Percentiles rank a stretch among this genome's conserved stretches.
These are phyloP conservation scores for Macrophomina tecta DNA, from an alignment of 2,329 filamentous ascomycete species.

Conservation along the genomic window DNA sequence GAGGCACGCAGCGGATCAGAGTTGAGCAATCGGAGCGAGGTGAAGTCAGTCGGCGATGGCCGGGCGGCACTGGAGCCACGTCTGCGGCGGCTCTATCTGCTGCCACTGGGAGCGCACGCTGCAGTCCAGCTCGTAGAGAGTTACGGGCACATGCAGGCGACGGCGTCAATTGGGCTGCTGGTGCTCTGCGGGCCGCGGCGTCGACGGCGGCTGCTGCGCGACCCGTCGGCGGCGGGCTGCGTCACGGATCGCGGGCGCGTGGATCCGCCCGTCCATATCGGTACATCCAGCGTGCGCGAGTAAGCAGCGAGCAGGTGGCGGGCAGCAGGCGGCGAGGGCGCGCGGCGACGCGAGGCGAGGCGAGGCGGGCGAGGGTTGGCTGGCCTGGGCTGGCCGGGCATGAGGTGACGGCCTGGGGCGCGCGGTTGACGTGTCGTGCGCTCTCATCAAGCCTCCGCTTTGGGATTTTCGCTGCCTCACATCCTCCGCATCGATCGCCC, in stretches of 20 bases:
- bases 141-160: conserved; percentile 16
- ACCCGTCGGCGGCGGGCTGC: background rate
- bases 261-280: too few species aligned
- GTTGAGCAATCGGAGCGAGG: conserved; percentile 16
- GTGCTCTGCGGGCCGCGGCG: background rate
- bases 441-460: background rate
- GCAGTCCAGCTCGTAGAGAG: conserved; percentile 11
- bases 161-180: conserved; percentile 7
- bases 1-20: background rate
- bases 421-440: conserved; percentile 11
- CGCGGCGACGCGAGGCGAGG: background rate
- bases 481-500: conserved; percentile 19
- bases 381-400: background rate
- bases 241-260: background rate
- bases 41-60: conserved; percentile 1
- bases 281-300: background rate
- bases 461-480: background rate
- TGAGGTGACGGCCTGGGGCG: background rate
- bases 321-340: background rate
- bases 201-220: background rate
- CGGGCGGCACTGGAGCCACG: conserved; percentile 24
- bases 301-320: background rate
- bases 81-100: conserved; percentile 14
- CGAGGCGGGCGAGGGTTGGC: too few species aligned
- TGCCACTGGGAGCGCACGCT: conserved; percentile 22